Evolutionary conservation across 176 grass and related monocot genomes (phyloP), one percentile per base, ranked within the genome.

Genomic region (Urochloa ruziziensis): DNA sequence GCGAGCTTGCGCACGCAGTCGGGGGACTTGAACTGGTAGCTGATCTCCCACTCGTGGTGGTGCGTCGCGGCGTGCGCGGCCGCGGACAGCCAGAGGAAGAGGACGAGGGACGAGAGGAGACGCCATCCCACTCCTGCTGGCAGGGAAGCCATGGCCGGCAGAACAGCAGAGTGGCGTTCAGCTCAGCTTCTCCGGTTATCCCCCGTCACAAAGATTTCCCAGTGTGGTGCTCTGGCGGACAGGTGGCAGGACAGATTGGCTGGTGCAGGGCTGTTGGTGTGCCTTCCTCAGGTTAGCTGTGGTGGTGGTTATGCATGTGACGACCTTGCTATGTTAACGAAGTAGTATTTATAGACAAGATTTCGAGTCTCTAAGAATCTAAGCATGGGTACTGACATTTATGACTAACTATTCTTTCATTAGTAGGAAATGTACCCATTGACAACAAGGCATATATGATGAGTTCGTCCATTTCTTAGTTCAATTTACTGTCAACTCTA

Each of bases 1-100:
- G 88, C 90, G 2, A 97, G 92, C 84, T 97, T 94, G 10, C 66
- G 40, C 0, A 79, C 79, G 70, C 95, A 97, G 73, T 97, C 95
- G 0, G 84, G 82, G 49, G 82, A 84, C 14, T 87, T 89, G 84
- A 91, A 91, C 51, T 91, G 69, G 74, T 97, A 94, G 27, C 86
- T 91, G 35, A 97, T 79, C 15, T 91, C 92, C 92, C 95, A 97
- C 14, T 79, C 66, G 7, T 97, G 70, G 64, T 52, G 48, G 17
- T 48, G 74, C 10, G 91, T 86, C 70, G 83, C 86, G 4, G 90
- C 85, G 32, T 66, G 34, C 0, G 63, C 60, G 1, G 17, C 4
- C 62, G 4, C 21, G 32, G 56, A 10, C 0, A 77, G 32, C 0
- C 5, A 57, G 8, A 37, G 0, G 21, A 25, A 68, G 13, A 82